A percentile compares a stretch with the other conserved stretches of the same genome.
Conservation (phyloP, 495 filamentous ascomycete species). For the Hypoxylon trugodes region DNA sequence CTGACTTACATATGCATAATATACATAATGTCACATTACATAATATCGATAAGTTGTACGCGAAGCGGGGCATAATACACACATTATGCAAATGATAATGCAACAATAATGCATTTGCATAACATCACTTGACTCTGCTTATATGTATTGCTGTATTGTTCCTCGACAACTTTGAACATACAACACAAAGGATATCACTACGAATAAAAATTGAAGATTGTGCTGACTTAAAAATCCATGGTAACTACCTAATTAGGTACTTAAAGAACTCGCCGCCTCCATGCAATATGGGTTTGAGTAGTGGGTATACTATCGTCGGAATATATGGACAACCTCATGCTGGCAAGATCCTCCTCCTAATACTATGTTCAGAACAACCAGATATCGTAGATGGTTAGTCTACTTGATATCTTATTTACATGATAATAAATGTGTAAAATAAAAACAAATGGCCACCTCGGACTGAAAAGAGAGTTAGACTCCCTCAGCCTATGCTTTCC, state of each 20-base stretch:
- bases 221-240: slow-evolving; percentile 1
- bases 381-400: neutral
- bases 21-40: too few species aligned
- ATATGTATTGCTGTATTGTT: too few species aligned
- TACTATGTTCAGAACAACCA: neutral
- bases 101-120: neutral
- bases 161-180: too few species aligned
- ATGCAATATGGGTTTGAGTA: neutral
- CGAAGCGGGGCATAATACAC: neutral
- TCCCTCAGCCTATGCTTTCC: neutral
- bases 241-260: too few species aligned
- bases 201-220: too few species aligned
- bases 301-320: slow-evolving; percentile 8
- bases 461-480: neutral
- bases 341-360: neutral
- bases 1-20: neutral
- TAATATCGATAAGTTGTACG: neutral
- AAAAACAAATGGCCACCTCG: neutral
- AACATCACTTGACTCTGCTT: neutral
- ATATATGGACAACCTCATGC: slow-evolving; percentile 9
- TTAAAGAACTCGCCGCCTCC: neutral
- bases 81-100: slow-evolving; percentile 8
- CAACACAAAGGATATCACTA: too few species aligned
- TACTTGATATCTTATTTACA: neutral
- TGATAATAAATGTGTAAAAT: slow-evolving; percentile 7